Evolutionary conservation across 176 grass and related monocot genomes (phyloP).

Genomic region (Rhipidocladum racemiflorum): DNA sequence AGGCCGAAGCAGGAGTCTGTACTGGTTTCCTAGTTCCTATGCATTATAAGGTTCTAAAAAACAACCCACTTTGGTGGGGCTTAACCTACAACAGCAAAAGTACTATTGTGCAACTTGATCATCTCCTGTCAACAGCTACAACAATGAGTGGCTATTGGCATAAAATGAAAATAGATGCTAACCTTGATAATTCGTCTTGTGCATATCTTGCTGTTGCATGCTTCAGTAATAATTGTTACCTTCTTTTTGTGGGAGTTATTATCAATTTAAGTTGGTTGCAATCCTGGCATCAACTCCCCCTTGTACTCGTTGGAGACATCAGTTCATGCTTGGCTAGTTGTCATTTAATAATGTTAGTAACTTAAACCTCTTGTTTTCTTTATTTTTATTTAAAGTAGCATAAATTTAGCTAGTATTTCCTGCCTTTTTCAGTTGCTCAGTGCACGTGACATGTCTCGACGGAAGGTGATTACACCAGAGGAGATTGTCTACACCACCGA

Average conservation of each 20-base stretch:
- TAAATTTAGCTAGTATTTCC: constrained; percentile 18
- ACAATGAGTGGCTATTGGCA: neutral
- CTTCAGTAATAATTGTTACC: neutral
- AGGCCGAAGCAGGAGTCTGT: neutral
- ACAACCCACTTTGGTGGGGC: neutral
- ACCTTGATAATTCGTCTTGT: neutral
- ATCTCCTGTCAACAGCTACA: constrained; percentile 13
- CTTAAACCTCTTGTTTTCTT: neutral
- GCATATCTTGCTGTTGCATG: neutral
- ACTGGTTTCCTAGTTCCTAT: neutral
- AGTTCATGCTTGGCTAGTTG: neutral
- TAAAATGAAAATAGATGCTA: neutral
- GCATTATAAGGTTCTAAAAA: constrained; percentile 27
- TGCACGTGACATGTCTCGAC: constrained; percentile 81
- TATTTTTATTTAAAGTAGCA: constrained; percentile 17
- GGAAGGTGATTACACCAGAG: constrained; percentile 67
- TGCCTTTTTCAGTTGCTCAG: constrained; percentile 66
- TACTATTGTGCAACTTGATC: constrained; percentile 2
- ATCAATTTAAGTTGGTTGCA: constrained; percentile 7
- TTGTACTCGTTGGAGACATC: neutral
- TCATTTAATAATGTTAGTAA: neutral
- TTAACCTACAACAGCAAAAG: constrained; percentile 2
- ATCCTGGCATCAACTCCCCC: constrained; percentile 12
- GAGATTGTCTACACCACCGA: constrained; percentile 79
- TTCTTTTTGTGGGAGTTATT: neutral